Evolutionary conservation across 2,329 filamentous ascomycete species (phyloP).

Genomic region (Blumeria graminis): DNA sequence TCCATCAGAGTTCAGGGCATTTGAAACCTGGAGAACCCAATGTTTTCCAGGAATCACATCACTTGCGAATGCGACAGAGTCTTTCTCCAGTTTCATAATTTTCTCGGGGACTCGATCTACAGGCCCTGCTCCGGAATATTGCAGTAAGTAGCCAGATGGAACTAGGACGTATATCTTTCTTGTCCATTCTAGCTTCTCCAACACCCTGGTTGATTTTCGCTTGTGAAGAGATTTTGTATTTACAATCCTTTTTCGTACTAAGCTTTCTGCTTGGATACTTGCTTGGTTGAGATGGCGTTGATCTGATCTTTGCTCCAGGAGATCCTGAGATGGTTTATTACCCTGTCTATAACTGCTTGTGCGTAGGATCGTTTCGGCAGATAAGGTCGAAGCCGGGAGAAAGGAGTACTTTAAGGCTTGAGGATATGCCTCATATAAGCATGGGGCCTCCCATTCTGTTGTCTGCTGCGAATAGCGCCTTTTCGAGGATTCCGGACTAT

Average conservation of each 20-base stretch:
- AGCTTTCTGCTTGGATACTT: neutral
- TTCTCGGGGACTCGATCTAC: slow-evolving; percentile 54
- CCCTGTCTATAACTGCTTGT: slow-evolving; percentile 21
- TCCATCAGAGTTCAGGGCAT: slow-evolving; percentile 35
- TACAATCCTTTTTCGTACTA: too few relatives aligned
- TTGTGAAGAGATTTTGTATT: slow-evolving; percentile 6
- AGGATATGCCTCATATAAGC: slow-evolving; percentile 68
- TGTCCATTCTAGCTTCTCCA: slow-evolving; percentile 33
- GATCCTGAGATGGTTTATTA: neutral
- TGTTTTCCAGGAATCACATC: slow-evolving; percentile 59
- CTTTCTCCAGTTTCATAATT: slow-evolving; percentile 43
- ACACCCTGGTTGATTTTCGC: slow-evolving; percentile 15
- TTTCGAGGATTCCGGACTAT: too few relatives aligned
- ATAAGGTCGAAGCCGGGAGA: slow-evolving; percentile 40
- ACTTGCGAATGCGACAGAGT: slow-evolving; percentile 58
- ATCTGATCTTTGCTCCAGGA: slow-evolving; percentile 16
- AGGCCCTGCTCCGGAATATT: slow-evolving; percentile 46
- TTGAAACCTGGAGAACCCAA: slow-evolving; percentile 56
- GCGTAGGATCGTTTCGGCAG: slow-evolving; percentile 45
- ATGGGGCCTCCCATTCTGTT: slow-evolving; percentile 37
- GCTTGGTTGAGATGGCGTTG: slow-evolving; percentile 7
- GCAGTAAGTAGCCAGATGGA: slow-evolving; percentile 44
- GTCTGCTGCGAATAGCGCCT: too few relatives aligned
- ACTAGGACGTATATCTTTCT: slow-evolving; percentile 50
- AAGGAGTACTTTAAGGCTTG: slow-evolving; percentile 57